Percentiles rank a stretch among this genome's conserved stretches.
phyloP scores from a whole-genome alignment of 2,329 filamentous ascomycete species.

The Fusarium goolgardi region DNA sequence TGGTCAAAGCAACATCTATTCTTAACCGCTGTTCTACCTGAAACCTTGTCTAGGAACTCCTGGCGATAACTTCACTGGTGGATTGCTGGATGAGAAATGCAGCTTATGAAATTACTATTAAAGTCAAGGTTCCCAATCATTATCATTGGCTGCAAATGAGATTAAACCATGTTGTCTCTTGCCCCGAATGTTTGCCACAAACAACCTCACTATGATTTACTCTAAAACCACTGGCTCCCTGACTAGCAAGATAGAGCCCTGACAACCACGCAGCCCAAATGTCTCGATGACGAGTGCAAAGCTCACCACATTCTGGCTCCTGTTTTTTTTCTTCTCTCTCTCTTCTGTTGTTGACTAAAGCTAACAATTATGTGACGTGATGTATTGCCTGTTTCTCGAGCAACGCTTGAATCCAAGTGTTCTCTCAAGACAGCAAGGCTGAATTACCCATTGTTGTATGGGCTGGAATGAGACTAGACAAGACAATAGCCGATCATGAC shows the following conservation, averaged over 20 bases:
- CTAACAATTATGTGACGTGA: conserved; percentile 32
- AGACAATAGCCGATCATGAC: conserved; percentile 11
- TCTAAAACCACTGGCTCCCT: conserved; percentile 15
- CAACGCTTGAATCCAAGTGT: conserved; percentile 20
- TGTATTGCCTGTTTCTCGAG: conserved; percentile 33
- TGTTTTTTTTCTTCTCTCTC: conserved; percentile 6
- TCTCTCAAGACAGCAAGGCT: conserved; percentile 22
- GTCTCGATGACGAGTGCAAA: conserved; percentile 38
- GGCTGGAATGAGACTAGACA: conserved; percentile 6
- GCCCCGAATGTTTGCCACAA: background rate
- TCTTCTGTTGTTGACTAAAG: background rate
- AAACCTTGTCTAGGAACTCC: background rate
- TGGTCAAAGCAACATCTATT: conserved; percentile 5
- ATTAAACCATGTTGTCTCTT: background rate
- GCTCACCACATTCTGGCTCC: background rate
- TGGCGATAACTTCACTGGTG: background rate
- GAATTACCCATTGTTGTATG: background rate
- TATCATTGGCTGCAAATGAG: background rate
- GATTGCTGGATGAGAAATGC: background rate
- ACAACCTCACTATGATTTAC: background rate
- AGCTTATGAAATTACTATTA: background rate
- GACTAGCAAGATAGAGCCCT: conserved; percentile 18
- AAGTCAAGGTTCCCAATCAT: background rate
- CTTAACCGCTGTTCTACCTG: conserved; percentile 6
- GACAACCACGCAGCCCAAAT: conserved; percentile 20